These are phyloP conservation scores for Panus rudis DNA, from an alignment of 768 basidiomycete genomes.

Conservation along the genomic window DNA sequence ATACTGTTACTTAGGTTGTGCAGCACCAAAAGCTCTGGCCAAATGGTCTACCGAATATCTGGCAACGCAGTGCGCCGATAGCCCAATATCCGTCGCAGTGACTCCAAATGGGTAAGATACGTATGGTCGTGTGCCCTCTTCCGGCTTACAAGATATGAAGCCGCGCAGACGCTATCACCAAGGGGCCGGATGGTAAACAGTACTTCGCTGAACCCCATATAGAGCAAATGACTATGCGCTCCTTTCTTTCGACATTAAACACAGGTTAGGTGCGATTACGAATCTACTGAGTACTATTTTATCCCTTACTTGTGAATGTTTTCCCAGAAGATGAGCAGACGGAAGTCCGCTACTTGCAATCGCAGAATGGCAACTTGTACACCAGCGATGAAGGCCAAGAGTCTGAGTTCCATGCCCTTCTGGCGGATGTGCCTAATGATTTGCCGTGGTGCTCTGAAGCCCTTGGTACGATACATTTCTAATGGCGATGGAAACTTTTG, in stretches of 20 bases:
- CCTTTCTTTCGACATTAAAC: slow-evolving; percentile 40
- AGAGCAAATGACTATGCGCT: slow-evolving; percentile 58
- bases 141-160: no score
- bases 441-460: slow-evolving; percentile 74
- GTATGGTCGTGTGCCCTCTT: background rate
- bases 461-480: slow-evolving; percentile 46
- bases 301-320: slow-evolving; percentile 2
- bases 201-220: slow-evolving; percentile 76
- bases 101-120: slow-evolving; percentile 71
- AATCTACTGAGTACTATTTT: background rate
- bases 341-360: slow-evolving; percentile 71
- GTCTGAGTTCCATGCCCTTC: slow-evolving; percentile 60
- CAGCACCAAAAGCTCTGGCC: slow-evolving; percentile 35
- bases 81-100: slow-evolving; percentile 61
- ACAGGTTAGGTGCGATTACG: slow-evolving; percentile 25
- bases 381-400: slow-evolving; percentile 29
- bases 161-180: slow-evolving; percentile 68
- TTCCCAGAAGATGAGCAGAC: slow-evolving; percentile 7
- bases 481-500: background rate
- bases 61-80: slow-evolving; percentile 42
- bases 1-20: slow-evolving; percentile 33
- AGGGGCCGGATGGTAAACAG: slow-evolving; percentile 40
- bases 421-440: slow-evolving; percentile 59
- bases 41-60: slow-evolving; percentile 70
- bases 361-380: slow-evolving; percentile 87